These are phyloP conservation scores for Eucalyptus lansdowneana DNA, from an alignment of 345 rosid species.

Conservation along the genomic window DNA sequence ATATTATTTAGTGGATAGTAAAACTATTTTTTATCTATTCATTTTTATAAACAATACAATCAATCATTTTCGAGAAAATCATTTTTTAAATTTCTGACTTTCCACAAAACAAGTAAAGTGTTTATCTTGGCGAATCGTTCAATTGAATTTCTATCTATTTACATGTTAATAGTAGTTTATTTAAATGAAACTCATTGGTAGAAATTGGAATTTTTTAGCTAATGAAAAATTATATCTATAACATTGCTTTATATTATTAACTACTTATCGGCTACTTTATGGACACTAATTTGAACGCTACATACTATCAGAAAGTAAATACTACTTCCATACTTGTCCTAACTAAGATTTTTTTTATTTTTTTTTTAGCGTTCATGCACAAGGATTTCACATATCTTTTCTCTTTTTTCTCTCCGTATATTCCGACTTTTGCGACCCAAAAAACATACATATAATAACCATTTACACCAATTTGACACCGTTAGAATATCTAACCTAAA, in stretches of 20 bases:
- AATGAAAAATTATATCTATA: background rate
- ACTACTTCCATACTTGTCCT: background rate
- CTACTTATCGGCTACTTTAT: background rate
- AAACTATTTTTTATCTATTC: background rate
- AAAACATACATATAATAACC: background rate
- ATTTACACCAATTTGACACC: background rate
- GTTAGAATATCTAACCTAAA: background rate
- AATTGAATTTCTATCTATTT: background rate
- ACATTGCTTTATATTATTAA: background rate
- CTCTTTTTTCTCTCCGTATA: background rate
- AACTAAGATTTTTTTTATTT: background rate
- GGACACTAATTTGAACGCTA: background rate
- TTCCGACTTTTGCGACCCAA: fast-evolving
- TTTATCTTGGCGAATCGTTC: fast-evolving
- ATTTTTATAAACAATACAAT: too few relatives aligned
- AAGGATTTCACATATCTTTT: background rate
- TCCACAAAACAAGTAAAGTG: fast-evolving
- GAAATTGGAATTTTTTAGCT: background rate
- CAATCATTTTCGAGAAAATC: background rate
- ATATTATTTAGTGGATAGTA: fast-evolving
- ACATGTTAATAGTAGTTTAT: background rate
- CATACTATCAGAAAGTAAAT: background rate
- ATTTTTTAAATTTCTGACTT: too few relatives aligned
- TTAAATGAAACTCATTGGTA: background rate
- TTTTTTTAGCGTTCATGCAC: fast-evolving